Evolutionary conservation across 768 basidiomycete genomes (phyloP).

Genomic region (Infundibulicybe gibba): DNA sequence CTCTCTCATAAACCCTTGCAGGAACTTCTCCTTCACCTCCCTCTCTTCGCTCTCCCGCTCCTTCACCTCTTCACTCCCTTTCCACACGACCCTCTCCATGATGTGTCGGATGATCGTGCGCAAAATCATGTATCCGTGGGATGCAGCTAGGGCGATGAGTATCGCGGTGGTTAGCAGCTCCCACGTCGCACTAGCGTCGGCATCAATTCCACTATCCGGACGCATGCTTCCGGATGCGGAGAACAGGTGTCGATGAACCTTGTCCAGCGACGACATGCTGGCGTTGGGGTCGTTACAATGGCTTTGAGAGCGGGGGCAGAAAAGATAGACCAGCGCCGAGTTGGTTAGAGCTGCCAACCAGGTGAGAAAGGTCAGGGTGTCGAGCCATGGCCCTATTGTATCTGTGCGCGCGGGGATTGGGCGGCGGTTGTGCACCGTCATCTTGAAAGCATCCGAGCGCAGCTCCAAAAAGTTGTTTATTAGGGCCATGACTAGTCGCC

Average conservation of each 20-base stretch:
- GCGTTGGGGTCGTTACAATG: conserved; percentile 12
- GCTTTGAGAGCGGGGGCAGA: conserved; percentile 36
- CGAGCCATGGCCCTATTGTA: conserved; percentile 93
- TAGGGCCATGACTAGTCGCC: conserved; percentile 63
- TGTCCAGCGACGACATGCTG: conserved; percentile 15
- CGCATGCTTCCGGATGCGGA: conserved; percentile 10
- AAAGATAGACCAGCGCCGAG: conserved; percentile 87
- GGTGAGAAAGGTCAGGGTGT: conserved; percentile 80
- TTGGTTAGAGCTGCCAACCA: conserved; percentile 91
- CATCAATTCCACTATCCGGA: conserved; percentile 7
- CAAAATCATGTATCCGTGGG: conserved; percentile 79
- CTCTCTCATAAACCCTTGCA: conserved; percentile 22
- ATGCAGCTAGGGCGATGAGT: conserved; percentile 76
- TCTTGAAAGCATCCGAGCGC: conserved; percentile 94
- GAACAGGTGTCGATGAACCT: conserved; percentile 24
- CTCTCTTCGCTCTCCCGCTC: conserved; percentile 54
- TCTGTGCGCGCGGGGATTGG: conserved; percentile 87
- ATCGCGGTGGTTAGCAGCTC: conserved; percentile 60
- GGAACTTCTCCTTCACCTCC: conserved; percentile 35
- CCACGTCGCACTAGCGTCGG: conserved; percentile 32
- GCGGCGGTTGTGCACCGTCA: conserved; percentile 77
- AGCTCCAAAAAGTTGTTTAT: conserved; percentile 92
- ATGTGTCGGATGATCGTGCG: conserved; percentile 61
- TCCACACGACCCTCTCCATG: conserved; percentile 77
- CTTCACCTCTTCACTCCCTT: conserved; percentile 62